These are phyloP conservation scores for Ilex asprella DNA, from an alignment of 257 asterid species.

Conservation along the genomic window DNA sequence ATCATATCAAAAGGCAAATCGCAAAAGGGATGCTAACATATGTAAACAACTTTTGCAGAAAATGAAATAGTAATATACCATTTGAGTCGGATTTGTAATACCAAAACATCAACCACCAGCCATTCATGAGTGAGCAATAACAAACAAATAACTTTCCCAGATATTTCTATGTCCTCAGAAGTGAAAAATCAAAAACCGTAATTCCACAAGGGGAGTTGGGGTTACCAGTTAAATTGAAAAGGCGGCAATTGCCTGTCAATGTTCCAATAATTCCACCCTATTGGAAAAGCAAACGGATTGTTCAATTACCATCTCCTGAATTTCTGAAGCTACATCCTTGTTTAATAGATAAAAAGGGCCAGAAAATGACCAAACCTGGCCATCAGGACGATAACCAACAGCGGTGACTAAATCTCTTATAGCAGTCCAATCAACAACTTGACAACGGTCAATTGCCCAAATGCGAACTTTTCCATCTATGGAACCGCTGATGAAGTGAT, in stretches of 20 bases:
- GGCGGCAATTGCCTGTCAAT: constrained; percentile 62
- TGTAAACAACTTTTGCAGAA: too few relatives aligned
- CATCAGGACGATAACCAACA: neutral
- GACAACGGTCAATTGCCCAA: constrained; percentile 1
- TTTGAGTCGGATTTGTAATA: too few relatives aligned
- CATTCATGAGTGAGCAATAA: too few relatives aligned
- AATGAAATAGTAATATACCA: too few relatives aligned
- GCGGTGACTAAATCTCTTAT: neutral
- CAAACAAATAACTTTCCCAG: too few relatives aligned
- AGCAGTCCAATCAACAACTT: neutral
- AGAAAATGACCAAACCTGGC: neutral
- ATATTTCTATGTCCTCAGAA: too few relatives aligned
- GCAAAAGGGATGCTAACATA: too few relatives aligned
- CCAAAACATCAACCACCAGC: too few relatives aligned
- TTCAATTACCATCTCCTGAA: neutral
- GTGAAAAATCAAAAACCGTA: too few relatives aligned
- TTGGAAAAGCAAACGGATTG: constrained; percentile 13
- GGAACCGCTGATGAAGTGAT: constrained; percentile 1
- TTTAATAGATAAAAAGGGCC: neutral
- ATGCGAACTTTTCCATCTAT: constrained; percentile 4
- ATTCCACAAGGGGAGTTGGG: too few relatives aligned
- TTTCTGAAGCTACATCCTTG: neutral
- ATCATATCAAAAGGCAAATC: too few relatives aligned
- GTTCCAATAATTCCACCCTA: constrained; percentile 88
- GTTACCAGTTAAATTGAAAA: constrained; percentile 32